Percentiles rank a stretch among this genome's conserved stretches.
phyloP scores from a whole-genome alignment of 2,329 filamentous ascomycete genomes.

The Pestalotiopsis sp. region DNA sequence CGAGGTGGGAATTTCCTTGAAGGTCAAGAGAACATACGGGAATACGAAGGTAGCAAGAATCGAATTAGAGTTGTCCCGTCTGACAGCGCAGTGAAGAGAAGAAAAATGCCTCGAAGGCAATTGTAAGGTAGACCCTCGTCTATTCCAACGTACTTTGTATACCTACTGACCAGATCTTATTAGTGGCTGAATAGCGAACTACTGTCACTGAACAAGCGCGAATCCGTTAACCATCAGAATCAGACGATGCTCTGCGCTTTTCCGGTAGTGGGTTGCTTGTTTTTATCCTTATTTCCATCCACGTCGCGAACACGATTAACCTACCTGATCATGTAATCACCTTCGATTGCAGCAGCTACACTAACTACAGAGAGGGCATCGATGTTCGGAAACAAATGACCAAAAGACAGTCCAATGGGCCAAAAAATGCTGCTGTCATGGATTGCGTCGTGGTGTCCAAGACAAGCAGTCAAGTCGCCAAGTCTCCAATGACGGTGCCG shows the following conservation, averaged over 20 bases:
- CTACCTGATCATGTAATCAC: background rate
- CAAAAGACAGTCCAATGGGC: background rate
- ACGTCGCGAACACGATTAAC: background rate
- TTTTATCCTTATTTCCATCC: background rate
- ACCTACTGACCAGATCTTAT: background rate
- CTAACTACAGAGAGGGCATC: too few relatives aligned
- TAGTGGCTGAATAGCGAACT: too few relatives aligned
- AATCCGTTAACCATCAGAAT: background rate
- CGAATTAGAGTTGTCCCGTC: background rate
- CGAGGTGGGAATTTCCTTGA: background rate
- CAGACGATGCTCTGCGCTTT: background rate
- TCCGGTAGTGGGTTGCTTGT: background rate
- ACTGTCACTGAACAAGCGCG: too few relatives aligned
- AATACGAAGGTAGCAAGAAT: background rate
- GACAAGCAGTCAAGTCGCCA: background rate
- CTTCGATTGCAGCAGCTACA: too few relatives aligned
- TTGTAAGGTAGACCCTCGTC: background rate
- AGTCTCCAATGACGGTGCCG: conserved; percentile 2
- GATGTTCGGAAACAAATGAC: background rate
- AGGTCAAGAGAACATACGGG: background rate
- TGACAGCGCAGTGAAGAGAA: background rate
- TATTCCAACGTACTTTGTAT: background rate
- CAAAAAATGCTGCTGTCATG: conserved; percentile 6
- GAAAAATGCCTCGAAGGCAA: background rate
- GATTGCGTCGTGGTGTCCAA: background rate